Conservation (phyloP, 2,329 filamentous ascomycete genomes). For the Botrytis galanthina region DNA sequence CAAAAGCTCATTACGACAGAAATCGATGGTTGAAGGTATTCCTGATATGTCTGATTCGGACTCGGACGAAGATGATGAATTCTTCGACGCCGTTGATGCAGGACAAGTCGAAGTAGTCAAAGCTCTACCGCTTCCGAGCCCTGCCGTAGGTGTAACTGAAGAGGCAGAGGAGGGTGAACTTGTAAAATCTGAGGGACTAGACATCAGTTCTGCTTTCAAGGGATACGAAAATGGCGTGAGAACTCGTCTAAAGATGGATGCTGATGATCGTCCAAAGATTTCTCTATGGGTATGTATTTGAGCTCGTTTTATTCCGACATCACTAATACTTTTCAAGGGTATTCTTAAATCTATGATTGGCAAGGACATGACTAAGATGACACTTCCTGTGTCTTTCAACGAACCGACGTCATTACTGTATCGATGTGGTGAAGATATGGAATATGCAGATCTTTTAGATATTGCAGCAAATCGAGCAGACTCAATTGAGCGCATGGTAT, state of each 20-base stretch:
- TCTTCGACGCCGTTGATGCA: constrained; percentile 94
- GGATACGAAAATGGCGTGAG: constrained; percentile 91
- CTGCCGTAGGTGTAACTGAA: constrained; percentile 39
- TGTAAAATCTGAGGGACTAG: constrained; percentile 48
- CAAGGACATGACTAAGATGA: constrained; percentile 99
- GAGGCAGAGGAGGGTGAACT: constrained; percentile 42
- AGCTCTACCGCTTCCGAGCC: constrained; percentile 50
- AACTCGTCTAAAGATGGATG: constrained; percentile 79
- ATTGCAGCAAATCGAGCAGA: constrained; percentile 81
- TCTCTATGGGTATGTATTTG: constrained; percentile 78
- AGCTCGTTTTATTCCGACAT: neutral
- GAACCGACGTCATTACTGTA: constrained; percentile 95
- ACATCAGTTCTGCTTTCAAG: constrained; percentile 75
- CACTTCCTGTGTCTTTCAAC: constrained; percentile 95
- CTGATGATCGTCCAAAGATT: constrained; percentile 88
- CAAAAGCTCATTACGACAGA: constrained; percentile 52
- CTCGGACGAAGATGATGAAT: constrained; percentile 83
- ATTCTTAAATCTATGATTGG: constrained; percentile 99
- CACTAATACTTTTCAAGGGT: constrained; percentile 54
- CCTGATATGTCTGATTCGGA: constrained; percentile 72
- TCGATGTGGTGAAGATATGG: constrained; percentile 95
- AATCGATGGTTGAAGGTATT: constrained; percentile 63
- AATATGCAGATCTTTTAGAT: constrained; percentile 91
- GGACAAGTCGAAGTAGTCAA: constrained; percentile 82
- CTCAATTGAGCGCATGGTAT: constrained; percentile 87